These are phyloP conservation scores for Cercospora zeina DNA, from an alignment of 2,329 filamentous ascomycete genomes.

Conservation along the genomic window DNA sequence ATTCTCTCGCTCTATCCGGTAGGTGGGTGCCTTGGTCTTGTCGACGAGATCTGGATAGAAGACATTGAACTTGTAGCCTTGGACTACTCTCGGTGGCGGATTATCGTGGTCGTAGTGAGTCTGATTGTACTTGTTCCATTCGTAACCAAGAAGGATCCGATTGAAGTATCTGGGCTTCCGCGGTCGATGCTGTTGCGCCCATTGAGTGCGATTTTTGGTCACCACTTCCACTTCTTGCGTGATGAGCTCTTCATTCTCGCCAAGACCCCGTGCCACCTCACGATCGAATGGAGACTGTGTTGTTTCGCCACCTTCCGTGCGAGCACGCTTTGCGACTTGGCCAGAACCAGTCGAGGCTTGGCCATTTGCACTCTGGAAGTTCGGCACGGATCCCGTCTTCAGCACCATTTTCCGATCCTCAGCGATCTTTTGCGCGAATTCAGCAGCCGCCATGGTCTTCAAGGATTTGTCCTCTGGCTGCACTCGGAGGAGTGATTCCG, in stretches of 20 bases:
- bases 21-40: constrained; percentile 90
- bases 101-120: constrained; percentile 99
- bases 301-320: constrained; percentile 29
- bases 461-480: constrained; percentile 63
- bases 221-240: constrained; percentile 80
- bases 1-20: constrained; percentile 91
- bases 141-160: constrained; percentile 96
- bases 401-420: constrained; percentile 61
- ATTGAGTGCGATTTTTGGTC: constrained; percentile 65
- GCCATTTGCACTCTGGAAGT: constrained; percentile 37
- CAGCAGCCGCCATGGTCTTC: constrained; percentile 58
- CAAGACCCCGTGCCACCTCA: constrained; percentile 85
- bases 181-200: constrained; percentile 81
- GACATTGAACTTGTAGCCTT: constrained; percentile 99
- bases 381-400: constrained; percentile 68
- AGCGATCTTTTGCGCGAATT: constrained; percentile 59
- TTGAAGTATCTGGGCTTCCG: constrained; percentile 97
- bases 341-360: constrained; percentile 13
- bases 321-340: constrained; percentile 33
- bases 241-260: constrained; percentile 95
- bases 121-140: constrained; percentile 99
- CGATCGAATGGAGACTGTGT: constrained; percentile 57
- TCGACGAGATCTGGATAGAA: constrained; percentile 98
- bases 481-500: constrained; percentile 65
- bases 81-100: constrained; percentile 94